Evolutionary conservation across 139 green algal genomes (phyloP).

Genomic region (Parachlorella kessleri): DNA sequence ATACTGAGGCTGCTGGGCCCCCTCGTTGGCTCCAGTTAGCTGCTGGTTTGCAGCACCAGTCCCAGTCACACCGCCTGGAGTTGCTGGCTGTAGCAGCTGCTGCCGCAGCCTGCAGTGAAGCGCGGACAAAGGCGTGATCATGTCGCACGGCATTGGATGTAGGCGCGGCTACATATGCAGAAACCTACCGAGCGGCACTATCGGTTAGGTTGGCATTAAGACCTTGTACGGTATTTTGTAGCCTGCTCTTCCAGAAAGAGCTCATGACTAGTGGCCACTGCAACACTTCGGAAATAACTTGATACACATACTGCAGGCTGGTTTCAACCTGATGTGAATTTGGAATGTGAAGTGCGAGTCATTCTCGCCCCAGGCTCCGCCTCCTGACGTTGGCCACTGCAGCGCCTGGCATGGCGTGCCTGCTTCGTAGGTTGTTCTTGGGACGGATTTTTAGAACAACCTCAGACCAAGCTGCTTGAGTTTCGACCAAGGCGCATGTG

Average conservation of each 20-base stretch:
- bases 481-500: too few relatives aligned
- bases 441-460: too few relatives aligned
- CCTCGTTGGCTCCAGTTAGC: background rate
- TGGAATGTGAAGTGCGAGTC: too few relatives aligned
- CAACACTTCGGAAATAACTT: background rate
- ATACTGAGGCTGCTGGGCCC: background rate
- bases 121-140: background rate
- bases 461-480: too few relatives aligned
- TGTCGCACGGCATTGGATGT: background rate
- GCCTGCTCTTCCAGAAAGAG: conserved; percentile 18
- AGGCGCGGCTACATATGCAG: background rate
- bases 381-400: too few relatives aligned
- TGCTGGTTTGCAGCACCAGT: background rate
- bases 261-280: conserved; percentile 10
- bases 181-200: background rate
- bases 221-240: conserved; percentile 25
- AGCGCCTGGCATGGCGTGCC: too few relatives aligned
- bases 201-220: conserved; percentile 30
- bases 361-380: too few relatives aligned
- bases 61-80: background rate
- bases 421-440: too few relatives aligned
- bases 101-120: background rate
- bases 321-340: too few relatives aligned
- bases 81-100: background rate
- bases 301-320: too few relatives aligned